These are phyloP conservation scores for Trichoderma sp. DNA, from an alignment of 2,329 filamentous ascomycete species.

Conservation along the genomic window DNA sequence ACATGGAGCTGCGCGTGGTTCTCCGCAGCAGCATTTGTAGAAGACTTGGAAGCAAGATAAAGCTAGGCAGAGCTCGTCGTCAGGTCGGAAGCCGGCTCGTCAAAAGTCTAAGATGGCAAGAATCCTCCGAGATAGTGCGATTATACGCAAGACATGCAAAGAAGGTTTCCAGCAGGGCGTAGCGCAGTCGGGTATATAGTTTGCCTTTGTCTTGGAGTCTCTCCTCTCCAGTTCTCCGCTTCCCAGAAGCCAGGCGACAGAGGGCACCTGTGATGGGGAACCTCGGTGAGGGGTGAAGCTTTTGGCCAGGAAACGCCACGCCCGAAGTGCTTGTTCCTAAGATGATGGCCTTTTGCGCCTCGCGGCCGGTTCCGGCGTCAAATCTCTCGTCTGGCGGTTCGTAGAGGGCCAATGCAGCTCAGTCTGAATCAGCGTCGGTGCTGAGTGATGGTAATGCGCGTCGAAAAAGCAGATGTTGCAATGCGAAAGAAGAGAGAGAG, in stretches of 20 bases:
- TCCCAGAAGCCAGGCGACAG: conserved; percentile 16
- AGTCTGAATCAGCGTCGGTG: conserved; percentile 1
- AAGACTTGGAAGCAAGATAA: conserved; percentile 6
- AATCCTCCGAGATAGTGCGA: not conserved
- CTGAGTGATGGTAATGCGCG: not conserved
- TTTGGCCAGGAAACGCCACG: conserved; percentile 23
- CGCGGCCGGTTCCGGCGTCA: conserved; percentile 24
- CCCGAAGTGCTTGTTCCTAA: conserved; percentile 10
- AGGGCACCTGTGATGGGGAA: conserved; percentile 10
- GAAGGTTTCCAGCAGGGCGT: conserved; percentile 19
- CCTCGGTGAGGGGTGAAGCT: conserved; percentile 24
- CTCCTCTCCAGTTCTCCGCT: not conserved
- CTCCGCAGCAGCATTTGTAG: conserved; percentile 21
- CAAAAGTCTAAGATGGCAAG: not conserved
- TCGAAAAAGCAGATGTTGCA: not conserved
- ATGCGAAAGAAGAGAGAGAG: conserved; percentile 1
- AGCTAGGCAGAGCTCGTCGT: not conserved
- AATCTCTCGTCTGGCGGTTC: not conserved
- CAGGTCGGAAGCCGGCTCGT: not conserved
- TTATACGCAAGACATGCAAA: conserved; percentile 2
- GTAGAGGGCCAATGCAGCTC: conserved; percentile 14
- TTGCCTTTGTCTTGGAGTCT: not conserved
- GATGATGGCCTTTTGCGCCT: conserved; percentile 17
- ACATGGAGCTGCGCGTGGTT: conserved; percentile 14
- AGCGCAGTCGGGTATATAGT: conserved; percentile 21